Conservation (phyloP, 2,329 filamentous ascomycete genomes). For the Aspergillus sp. region DNA sequence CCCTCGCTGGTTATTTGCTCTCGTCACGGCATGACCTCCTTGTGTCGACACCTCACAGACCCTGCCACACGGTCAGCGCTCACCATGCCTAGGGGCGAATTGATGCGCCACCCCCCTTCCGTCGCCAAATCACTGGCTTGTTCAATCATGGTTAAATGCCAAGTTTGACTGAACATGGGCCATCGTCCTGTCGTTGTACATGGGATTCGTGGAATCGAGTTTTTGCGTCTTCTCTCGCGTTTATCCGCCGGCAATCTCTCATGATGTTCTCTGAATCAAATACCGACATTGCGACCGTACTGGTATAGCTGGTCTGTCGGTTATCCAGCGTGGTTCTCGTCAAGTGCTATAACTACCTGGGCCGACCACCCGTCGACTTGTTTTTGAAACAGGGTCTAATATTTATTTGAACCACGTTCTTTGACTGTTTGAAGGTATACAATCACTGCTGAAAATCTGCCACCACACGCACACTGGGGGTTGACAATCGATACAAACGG, state of each 20-base stretch:
- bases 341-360: slow-evolving; percentile 6
- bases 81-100: slow-evolving; percentile 13
- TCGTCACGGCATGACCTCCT: slow-evolving; percentile 5
- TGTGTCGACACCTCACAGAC: not conserved
- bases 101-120: slow-evolving; percentile 6
- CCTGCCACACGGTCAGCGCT: not conserved
- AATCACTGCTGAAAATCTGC: not conserved
- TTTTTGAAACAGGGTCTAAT: not conserved
- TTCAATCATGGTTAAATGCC: not conserved
- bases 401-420: not conserved
- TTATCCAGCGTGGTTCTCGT: not conserved
- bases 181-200: not conserved
- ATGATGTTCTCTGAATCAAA: slow-evolving; percentile 1
- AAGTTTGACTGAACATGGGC: slow-evolving; percentile 3
- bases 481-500: not conserved
- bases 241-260: slow-evolving; percentile 9
- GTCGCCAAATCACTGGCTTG: slow-evolving; percentile 1
- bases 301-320: slow-evolving; percentile 1
- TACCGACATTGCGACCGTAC: not conserved
- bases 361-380: not conserved
- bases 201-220: slow-evolving; percentile 26
- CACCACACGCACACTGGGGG: not conserved
- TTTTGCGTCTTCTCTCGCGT: slow-evolving; percentile 13
- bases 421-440: not conserved
- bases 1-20: slow-evolving; percentile 1